These are phyloP conservation scores for Blastobotrys mokoenaii DNA, from an alignment of 805 yeast genomes.

Conservation along the genomic window DNA sequence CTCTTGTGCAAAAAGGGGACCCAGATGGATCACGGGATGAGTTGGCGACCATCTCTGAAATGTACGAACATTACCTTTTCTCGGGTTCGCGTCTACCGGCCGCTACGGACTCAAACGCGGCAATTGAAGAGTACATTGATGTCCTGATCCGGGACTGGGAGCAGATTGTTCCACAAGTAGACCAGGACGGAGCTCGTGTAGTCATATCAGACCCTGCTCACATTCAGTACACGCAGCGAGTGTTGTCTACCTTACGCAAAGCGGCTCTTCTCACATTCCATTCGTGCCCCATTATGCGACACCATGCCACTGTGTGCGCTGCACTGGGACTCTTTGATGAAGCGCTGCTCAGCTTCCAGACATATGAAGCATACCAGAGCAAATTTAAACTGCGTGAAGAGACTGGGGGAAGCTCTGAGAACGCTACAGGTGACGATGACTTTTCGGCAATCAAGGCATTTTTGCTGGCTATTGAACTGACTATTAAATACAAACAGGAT, in stretches of 20 bases:
- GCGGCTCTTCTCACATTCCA: constrained; percentile 26
- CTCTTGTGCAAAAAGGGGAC: not conserved
- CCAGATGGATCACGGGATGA: too few species aligned
- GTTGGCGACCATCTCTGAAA: not conserved
- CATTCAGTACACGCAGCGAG: constrained; percentile 10
- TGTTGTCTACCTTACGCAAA: constrained; percentile 13
- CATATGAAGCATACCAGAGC: constrained; percentile 24
- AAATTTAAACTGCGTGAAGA: constrained; percentile 18
- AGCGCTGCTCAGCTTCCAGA: constrained; percentile 27
- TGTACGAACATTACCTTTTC: constrained; percentile 13
- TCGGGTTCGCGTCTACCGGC: constrained; percentile 13
- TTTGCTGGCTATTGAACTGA: constrained; percentile 10
- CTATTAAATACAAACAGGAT: constrained; percentile 11
- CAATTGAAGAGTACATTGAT: constrained; percentile 18
- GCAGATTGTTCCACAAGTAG: constrained; percentile 6
- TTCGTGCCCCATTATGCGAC: constrained; percentile 28
- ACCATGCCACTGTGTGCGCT: constrained; percentile 20
- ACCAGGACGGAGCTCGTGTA: constrained; percentile 7
- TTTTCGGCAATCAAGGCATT: constrained; percentile 7
- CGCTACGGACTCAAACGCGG: constrained; percentile 17
- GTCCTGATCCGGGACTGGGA: constrained; percentile 20
- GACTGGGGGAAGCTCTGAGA: constrained; percentile 20
- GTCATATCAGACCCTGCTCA: constrained; percentile 3
- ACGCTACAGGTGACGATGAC: constrained; percentile 17
- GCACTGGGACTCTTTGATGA: constrained; percentile 23